Evolutionary conservation across 164 flowering plant species (phyloP).

Genomic region (Magnolia officinalis): DNA sequence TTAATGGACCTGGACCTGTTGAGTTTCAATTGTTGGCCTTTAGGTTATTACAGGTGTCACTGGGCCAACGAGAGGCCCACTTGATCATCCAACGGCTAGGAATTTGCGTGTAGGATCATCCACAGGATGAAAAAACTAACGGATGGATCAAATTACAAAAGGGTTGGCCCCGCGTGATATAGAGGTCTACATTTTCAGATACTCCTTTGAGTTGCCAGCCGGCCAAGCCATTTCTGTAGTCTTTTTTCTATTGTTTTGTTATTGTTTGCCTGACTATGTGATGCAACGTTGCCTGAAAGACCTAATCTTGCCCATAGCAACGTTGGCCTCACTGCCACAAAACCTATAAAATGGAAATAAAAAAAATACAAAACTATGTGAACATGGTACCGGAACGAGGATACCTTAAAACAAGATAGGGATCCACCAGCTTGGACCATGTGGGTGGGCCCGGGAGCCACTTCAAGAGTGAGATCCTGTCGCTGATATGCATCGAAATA

Average conservation of each 20-base stretch:
- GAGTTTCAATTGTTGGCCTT: too few relatives aligned
- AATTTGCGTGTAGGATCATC: too few relatives aligned
- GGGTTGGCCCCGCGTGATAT: neutral
- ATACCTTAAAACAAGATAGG: neutral
- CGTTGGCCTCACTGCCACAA: neutral
- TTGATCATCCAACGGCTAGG: too few relatives aligned
- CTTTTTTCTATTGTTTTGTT: neutral
- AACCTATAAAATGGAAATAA: neutral
- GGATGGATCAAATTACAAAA: too few relatives aligned
- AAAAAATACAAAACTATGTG: too few relatives aligned
- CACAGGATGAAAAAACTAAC: too few relatives aligned
- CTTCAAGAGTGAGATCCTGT: neutral
- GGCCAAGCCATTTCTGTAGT: neutral
- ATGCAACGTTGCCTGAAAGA: neutral
- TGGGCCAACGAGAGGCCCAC: too few relatives aligned
- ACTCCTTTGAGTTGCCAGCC: neutral
- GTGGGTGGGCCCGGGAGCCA: neutral
- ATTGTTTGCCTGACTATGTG: too few relatives aligned
- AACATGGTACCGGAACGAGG: too few relatives aligned
- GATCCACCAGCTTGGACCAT: neutral
- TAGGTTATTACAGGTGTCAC: too few relatives aligned
- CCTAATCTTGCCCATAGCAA: neutral
- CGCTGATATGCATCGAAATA: too few relatives aligned
- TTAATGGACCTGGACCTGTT: too few relatives aligned
- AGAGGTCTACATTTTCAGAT: neutral